phyloP scores from a whole-genome alignment of 2,329 filamentous ascomycete genomes.

The Pestalotiopsis sp. region DNA sequence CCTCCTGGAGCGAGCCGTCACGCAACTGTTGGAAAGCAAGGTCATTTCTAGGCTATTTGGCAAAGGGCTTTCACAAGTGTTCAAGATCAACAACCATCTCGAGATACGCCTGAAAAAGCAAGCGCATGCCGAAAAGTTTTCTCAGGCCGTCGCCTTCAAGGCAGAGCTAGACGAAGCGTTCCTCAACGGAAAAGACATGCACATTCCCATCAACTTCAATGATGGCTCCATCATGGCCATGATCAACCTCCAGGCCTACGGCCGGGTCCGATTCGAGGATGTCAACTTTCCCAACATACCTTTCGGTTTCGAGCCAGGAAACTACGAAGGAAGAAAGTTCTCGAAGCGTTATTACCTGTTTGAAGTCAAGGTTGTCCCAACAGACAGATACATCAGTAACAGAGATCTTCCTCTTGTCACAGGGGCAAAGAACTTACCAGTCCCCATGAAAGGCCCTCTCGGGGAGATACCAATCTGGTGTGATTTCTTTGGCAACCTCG shows the following conservation, averaged over 20 bases:
- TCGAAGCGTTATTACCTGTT: constrained; percentile 69
- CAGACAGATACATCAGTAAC: constrained; percentile 58
- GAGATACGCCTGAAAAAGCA: constrained; percentile 58
- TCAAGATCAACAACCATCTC: constrained; percentile 64
- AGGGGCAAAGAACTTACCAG: constrained; percentile 35
- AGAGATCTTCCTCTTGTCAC: constrained; percentile 48
- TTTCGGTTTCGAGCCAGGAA: constrained; percentile 71
- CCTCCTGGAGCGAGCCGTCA: constrained; percentile 51
- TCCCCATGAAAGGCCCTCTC: constrained; percentile 44
- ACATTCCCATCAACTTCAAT: constrained; percentile 45
- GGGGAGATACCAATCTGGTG: constrained; percentile 72
- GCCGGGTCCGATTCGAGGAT: constrained; percentile 56
- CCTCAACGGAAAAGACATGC: constrained; percentile 26
- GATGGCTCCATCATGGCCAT: constrained; percentile 71
- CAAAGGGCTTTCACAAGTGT: constrained; percentile 62
- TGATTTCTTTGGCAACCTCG: constrained; percentile 65
- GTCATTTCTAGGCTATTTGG: constrained; percentile 64
- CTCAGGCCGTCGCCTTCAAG: constrained; percentile 64
- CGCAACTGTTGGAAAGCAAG: constrained; percentile 49
- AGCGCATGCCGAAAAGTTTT: constrained; percentile 56
- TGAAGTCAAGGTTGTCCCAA: constrained; percentile 61
- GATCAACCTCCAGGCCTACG: constrained; percentile 64
- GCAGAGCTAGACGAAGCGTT: constrained; percentile 60
- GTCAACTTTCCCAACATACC: constrained; percentile 63
- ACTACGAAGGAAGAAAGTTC: constrained; percentile 72